These are phyloP conservation scores for Populus tremula DNA, from an alignment of 345 rosid species.

Conservation along the genomic window DNA sequence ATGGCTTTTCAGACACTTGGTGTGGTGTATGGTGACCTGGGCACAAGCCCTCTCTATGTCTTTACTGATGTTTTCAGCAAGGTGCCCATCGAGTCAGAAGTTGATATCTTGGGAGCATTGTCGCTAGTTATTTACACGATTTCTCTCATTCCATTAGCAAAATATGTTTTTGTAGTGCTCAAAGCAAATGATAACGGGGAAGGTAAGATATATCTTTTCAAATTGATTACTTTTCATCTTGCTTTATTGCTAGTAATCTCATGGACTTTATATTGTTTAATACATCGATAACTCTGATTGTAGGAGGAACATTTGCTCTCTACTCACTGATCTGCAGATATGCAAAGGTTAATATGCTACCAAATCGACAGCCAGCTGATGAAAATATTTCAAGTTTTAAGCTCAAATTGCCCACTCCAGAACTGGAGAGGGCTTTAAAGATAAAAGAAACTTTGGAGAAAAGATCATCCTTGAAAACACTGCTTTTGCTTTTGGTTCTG, in stretches of 20 bases:
- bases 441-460: constrained; percentile 80
- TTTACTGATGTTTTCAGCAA: constrained; percentile 91
- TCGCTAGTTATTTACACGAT: constrained; percentile 90
- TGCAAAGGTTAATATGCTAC: constrained; percentile 82
- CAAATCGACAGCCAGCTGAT: constrained; percentile 94
- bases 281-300: constrained; percentile 24
- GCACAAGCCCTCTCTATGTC: constrained; percentile 94
- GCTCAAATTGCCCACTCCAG: constrained; percentile 93
- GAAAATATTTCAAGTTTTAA: constrained; percentile 82
- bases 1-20: constrained; percentile 98
- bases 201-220: constrained; percentile 40
- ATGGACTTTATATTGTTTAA: constrained; percentile 11
- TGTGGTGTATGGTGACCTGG: constrained; percentile 97
- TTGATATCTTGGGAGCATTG: constrained; percentile 91
- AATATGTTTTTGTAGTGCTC: constrained; percentile 90
- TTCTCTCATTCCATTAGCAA: constrained; percentile 79
- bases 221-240: not conserved
- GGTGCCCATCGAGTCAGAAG: constrained; percentile 69
- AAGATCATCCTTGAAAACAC: constrained; percentile 65
- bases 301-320: constrained; percentile 97
- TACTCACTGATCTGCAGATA: constrained; percentile 86
- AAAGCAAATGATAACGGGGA: constrained; percentile 97
- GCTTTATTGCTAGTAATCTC: not conserved
- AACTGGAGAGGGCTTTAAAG: constrained; percentile 73
- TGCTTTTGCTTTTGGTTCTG: constrained; percentile 72